Conservation (phyloP, 306 rosid species). For the Lathyrus oleraceus region DNA sequence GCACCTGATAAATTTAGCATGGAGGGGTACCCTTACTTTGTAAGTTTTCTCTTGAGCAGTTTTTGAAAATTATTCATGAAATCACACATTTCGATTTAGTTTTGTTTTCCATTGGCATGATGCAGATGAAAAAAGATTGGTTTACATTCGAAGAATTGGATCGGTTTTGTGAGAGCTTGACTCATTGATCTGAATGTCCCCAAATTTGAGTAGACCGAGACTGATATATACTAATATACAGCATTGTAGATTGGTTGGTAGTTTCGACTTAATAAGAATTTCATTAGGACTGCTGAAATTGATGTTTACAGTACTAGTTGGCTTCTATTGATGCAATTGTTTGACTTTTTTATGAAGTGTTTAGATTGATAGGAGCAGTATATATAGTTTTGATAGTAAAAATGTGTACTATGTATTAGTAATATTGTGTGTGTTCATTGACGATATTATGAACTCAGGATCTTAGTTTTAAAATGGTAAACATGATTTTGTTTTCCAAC, state of each 20-base stretch:
- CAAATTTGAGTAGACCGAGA: slow-evolving; percentile 21
- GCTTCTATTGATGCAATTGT: not conserved
- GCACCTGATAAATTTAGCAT: slow-evolving; percentile 66
- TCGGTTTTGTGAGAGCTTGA: slow-evolving; percentile 45
- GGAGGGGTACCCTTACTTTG: slow-evolving; percentile 68
- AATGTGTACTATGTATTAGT: not conserved
- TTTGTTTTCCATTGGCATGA: slow-evolving; percentile 29
- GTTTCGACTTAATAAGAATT: slow-evolving; percentile 15
- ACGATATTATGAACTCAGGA: slow-evolving; percentile 9
- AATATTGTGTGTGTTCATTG: not conserved
- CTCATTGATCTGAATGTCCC: slow-evolving; percentile 28
- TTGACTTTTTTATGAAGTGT: not conserved
- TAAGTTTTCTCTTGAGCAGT: slow-evolving; percentile 40
- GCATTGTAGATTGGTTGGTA: not conserved
- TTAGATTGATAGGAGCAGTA: slow-evolving; percentile 10
- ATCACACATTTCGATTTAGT: slow-evolving; percentile 13
- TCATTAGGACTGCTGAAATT: not conserved
- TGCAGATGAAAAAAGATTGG: slow-evolving; percentile 81
- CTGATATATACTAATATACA: slow-evolving; percentile 11
- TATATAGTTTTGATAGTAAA: not conserved
- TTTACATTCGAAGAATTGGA: slow-evolving; percentile 53
- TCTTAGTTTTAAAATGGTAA: not conserved
- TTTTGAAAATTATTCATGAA: slow-evolving; percentile 2
- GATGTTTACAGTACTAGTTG: not conserved
- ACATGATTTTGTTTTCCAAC: not conserved